Base-by-base conservation (phyloP, 352 stramenopile species). In the Phytophthora aleatoria region DNA sequence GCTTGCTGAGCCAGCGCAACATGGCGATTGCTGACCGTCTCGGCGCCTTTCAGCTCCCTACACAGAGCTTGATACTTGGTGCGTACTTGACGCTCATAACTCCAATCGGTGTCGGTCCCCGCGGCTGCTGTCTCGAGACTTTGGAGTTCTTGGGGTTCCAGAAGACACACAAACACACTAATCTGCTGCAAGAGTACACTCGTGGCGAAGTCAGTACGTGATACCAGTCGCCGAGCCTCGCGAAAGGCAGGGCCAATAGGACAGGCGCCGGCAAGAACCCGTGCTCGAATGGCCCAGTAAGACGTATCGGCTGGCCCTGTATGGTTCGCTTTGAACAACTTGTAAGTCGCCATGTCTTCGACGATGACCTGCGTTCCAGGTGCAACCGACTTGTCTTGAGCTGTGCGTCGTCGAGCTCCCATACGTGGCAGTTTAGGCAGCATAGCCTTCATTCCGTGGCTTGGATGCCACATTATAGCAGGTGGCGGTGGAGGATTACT, bases 251-350 rank as follows among this genome's bases (percentile, higher is more conserved):
- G 45, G 11, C 83, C 82, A 0, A 71, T 33, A 7, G 87, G 87
- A 55, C 87, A 92, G 5, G 65, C 61, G 7, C 85, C 84, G 24
- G 77, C 63, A 11, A 94, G 74, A 31, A 94, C 61, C 9, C 78
- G 74, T 30, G 63, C 56, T 38, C 79, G 80, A 35, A 94, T 56
- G 53, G 92, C 61, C 87, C 85, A 94, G 56, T 87, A 91, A 30
- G 82, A 92, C 47, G 70, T 69, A 54, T 90, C 82, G 0, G 83
- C 90, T 6, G 85, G 85, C 0, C 87, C 84, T 0, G 70, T 64
- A 59, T 93, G 82, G 51, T 79, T 84, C 7, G 69, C 65, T n/a
- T 77, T 74, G 47, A 95, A 95, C 50, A 89, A 71, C 43, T 83
- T 81, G 64, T 78, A 92, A 7, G 73, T 67, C 27, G 67, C 59